Percentiles rank a stretch among this genome's conserved stretches.
Conservation (phyloP, 1,139 yeast genomes). For the Geotrichum citri-aurantii region DNA sequence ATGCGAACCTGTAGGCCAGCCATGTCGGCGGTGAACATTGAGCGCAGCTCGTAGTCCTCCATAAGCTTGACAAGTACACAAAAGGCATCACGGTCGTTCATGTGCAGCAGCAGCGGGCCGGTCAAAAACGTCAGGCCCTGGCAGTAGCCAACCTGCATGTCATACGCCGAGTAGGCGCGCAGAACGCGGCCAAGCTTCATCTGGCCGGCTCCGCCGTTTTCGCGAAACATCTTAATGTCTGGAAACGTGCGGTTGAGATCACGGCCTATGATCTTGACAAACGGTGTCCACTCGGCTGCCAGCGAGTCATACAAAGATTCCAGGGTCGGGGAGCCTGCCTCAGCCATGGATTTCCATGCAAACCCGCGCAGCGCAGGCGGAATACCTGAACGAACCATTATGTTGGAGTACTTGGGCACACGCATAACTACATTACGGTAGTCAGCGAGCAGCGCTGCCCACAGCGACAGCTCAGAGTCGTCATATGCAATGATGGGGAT, state of each 20-base stretch:
- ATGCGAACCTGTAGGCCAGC: constrained; percentile 51
- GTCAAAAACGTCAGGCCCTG: constrained; percentile 65
- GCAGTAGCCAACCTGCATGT: constrained; percentile 65
- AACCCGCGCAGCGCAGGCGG: constrained; percentile 39
- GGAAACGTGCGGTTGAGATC: constrained; percentile 65
- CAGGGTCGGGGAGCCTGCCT: constrained; percentile 33
- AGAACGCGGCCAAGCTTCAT: constrained; percentile 50
- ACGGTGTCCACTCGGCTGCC: constrained; percentile 42
- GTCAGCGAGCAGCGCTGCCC: constrained; percentile 36
- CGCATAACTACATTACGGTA: constrained; percentile 32
- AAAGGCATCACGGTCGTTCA: constrained; percentile 47
- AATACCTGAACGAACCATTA: constrained; percentile 36
- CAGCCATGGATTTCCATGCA: constrained; percentile 38
- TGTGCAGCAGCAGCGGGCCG: constrained; percentile 54
- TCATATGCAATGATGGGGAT: constrained; percentile 22
- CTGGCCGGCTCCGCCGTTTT: constrained; percentile 43
- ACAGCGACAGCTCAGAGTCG: constrained; percentile 32
- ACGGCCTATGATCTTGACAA: constrained; percentile 51
- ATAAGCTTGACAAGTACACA: constrained; percentile 52
- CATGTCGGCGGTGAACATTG: constrained; percentile 55
- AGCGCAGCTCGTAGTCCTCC: constrained; percentile 58
- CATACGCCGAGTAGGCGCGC: constrained; percentile 63
- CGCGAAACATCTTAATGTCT: constrained; percentile 46
- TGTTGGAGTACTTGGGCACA: constrained; percentile 32
- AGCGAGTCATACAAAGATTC: constrained; percentile 40